Conservation (phyloP, 2,329 filamentous ascomycete genomes). For the Aspergillus intermedius region DNA sequence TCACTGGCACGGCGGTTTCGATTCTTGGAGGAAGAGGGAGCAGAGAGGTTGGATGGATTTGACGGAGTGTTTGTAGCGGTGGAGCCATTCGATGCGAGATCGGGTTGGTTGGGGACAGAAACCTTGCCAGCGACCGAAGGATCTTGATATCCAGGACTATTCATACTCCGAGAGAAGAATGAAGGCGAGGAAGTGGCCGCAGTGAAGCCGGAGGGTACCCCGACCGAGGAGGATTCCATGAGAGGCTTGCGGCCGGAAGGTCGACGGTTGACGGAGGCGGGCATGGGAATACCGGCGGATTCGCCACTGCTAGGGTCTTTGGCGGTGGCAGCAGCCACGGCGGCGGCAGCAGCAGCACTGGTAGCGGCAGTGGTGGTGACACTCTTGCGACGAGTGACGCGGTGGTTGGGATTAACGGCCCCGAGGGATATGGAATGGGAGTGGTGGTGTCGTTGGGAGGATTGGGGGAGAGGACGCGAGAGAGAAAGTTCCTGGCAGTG, state of each 20-base stretch:
- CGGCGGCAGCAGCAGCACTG: constrained; percentile 59
- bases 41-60: constrained; percentile 32
- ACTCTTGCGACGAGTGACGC: constrained; percentile 89
- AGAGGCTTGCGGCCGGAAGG: constrained; percentile 45
- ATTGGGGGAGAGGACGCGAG: constrained; percentile 63
- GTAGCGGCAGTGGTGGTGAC: constrained; percentile 67
- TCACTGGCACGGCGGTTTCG: constrained; percentile 68
- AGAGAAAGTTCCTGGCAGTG: constrained; percentile 41
- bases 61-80: constrained; percentile 15
- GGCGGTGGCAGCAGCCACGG: constrained; percentile 57
- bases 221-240: constrained; percentile 55
- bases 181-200: constrained; percentile 15
- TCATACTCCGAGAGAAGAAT: constrained; percentile 37
- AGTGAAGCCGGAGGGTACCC: constrained; percentile 33
- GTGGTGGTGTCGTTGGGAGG: constrained; percentile 71
- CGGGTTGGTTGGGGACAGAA: constrained; percentile 13
- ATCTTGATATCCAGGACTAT: constrained; percentile 26
- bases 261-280: constrained; percentile 52
- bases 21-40: constrained; percentile 45
- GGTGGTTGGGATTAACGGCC: constrained; percentile 72
- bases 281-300: constrained; percentile 52
- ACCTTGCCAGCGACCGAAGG: constrained; percentile 31
- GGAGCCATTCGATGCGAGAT: constrained; percentile 23
- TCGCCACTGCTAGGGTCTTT: constrained; percentile 53
- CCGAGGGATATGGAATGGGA: constrained; percentile 74